Evolutionary conservation across 164 flowering plant species (phyloP).

Genomic region (Vitis rupestris): DNA sequence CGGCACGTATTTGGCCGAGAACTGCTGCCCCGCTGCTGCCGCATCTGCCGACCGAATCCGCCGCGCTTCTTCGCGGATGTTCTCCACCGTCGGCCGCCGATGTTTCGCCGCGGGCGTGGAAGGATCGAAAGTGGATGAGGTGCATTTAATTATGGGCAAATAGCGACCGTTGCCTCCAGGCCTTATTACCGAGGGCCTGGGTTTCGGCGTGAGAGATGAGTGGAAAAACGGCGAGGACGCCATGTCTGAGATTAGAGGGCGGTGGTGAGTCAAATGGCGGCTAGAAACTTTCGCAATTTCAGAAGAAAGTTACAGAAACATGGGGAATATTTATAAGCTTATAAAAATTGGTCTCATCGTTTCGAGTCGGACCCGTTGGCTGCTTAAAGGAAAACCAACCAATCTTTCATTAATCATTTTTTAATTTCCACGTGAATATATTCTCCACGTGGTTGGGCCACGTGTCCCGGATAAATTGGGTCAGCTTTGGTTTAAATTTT

Average conservation of each 20-base stretch:
- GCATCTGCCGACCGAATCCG: slow-evolving; percentile 6
- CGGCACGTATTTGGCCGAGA: slow-evolving; percentile 43
- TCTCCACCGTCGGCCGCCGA: slow-evolving; percentile 29
- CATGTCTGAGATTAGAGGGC: not conserved
- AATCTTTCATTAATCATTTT: too few relatives aligned
- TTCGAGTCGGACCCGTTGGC: too few relatives aligned
- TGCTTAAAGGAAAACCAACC: too few relatives aligned
- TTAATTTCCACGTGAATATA: too few relatives aligned
- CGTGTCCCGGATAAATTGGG: too few relatives aligned
- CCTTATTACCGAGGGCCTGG: not conserved
- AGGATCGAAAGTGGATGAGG: slow-evolving; percentile 13
- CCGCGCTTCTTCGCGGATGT: slow-evolving; percentile 38
- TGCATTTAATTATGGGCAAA: slow-evolving; percentile 7
- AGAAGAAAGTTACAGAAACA: too few relatives aligned
- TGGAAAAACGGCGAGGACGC: slow-evolving; percentile 11
- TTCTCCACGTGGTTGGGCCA: too few relatives aligned
- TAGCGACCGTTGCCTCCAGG: not conserved
- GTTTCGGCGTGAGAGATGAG: slow-evolving; percentile 1
- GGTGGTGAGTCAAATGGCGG: not conserved
- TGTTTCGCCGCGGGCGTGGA: slow-evolving; percentile 1
- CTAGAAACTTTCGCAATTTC: too few relatives aligned
- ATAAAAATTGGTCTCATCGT: too few relatives aligned
- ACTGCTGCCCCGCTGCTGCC: not conserved
- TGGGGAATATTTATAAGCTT: too few relatives aligned
- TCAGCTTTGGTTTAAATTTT: too few relatives aligned